phyloP scores from a whole-genome alignment of 75 land plant genomes.

The Pinus taeda region DNA sequence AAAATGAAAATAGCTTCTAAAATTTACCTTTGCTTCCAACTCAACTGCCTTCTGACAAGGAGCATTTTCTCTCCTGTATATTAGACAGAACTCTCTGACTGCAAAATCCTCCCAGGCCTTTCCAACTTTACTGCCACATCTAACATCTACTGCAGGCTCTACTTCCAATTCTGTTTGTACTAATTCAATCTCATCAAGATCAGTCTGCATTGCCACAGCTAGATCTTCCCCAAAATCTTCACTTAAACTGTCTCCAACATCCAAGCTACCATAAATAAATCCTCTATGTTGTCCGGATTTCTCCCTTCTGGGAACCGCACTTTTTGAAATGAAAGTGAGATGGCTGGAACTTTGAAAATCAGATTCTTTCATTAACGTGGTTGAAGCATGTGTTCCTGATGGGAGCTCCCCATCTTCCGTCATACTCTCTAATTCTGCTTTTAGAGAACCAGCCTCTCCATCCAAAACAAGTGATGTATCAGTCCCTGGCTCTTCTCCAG shows the following conservation, averaged over 20 bases:
- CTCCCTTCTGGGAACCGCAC: conserved; percentile 11
- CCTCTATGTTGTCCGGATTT: conserved; percentile 22
- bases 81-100: conserved; percentile 47
- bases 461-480: conserved; percentile 18
- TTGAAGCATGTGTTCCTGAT: conserved; percentile 22
- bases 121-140: conserved; percentile 5
- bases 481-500: conserved; percentile 19
- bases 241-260: conserved; percentile 12
- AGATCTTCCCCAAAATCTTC: conserved; percentile 47
- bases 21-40: conserved; percentile 72
- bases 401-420: conserved; percentile 99
- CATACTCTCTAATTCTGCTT: conserved; percentile 50
- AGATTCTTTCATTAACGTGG: conserved; percentile 11
- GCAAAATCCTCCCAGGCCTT: conserved; percentile 65
- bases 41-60: conserved; percentile 33
- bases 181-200: conserved; percentile 48
- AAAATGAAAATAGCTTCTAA: not conserved
- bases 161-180: conserved; percentile 18
- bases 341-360: conserved; percentile 30
- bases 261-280: conserved; percentile 9
- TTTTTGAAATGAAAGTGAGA: conserved; percentile 49
- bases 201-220: conserved; percentile 32
- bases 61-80: conserved; percentile 49
- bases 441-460: conserved; percentile 24
- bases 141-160: conserved; percentile 12